phyloP scores from a whole-genome alignment of 805 yeast genomes.

The Kodamaea lidongshanica region DNA sequence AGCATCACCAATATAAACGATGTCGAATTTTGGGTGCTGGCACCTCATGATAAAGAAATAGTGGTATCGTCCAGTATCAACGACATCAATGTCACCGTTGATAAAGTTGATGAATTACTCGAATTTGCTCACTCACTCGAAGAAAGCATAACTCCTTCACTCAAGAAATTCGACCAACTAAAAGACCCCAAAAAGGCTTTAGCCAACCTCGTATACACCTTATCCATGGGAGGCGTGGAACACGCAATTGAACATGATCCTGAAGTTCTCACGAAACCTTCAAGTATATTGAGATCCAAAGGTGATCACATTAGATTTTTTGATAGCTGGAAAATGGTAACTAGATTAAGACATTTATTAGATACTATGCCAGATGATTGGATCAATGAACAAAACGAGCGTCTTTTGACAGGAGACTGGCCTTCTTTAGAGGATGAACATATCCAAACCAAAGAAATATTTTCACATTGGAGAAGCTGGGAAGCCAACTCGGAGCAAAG shows the following conservation, averaged over 20 bases:
- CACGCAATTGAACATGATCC: constrained; percentile 72
- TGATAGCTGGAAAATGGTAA: constrained; percentile 83
- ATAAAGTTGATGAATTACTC: constrained; percentile 20
- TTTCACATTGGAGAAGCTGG: constrained; percentile 87
- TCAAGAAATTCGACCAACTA: constrained; percentile 14
- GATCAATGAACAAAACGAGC: constrained; percentile 28
- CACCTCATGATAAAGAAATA: constrained; percentile 10
- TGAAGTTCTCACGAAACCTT: constrained; percentile 82
- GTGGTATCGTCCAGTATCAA: constrained; percentile 18
- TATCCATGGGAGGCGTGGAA: constrained; percentile 34
- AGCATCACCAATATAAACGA: constrained; percentile 16
- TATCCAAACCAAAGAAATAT: constrained; percentile 49
- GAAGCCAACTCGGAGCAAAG: constrained; percentile 64
- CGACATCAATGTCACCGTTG: constrained; percentile 14
- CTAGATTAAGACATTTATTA: constrained; percentile 70
- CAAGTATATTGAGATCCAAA: constrained; percentile 68
- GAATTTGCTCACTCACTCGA: constrained; percentile 12
- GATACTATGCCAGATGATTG: constrained; percentile 52
- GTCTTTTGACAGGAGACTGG: constrained; percentile 30
- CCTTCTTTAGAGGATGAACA: constrained; percentile 48
- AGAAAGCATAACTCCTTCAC: constrained; percentile 12
- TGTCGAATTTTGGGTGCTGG: constrained; percentile 33
- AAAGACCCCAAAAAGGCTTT: constrained; percentile 7
- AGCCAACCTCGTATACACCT: constrained; percentile 37
- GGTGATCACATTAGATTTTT: constrained; percentile 69